These are phyloP conservation scores for Neofusicoccum kwambonambiense DNA, from an alignment of 2,329 filamentous ascomycete species.

Conservation along the genomic window DNA sequence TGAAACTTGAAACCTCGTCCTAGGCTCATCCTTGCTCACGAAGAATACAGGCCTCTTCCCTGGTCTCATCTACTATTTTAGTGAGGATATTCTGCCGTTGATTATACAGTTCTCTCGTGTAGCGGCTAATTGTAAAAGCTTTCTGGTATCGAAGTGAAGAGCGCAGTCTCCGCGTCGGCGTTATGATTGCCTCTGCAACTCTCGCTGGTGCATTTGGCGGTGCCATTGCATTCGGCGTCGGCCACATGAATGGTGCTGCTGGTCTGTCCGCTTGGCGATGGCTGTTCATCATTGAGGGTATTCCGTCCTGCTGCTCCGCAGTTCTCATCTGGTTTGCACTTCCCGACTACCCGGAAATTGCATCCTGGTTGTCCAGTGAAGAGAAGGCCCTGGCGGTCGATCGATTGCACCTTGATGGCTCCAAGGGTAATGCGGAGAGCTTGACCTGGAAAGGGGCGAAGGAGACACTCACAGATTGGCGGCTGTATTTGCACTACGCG, in stretches of 20 bases:
- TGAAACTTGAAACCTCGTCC: not conserved
- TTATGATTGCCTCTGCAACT: conserved; percentile 56
- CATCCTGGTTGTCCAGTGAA: conserved; percentile 44
- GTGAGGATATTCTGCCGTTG: conserved; percentile 23
- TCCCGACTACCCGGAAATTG: conserved; percentile 51
- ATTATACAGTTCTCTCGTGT: not conserved
- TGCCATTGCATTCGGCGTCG: conserved; percentile 53
- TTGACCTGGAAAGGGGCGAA: conserved; percentile 52
- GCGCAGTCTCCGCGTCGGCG: conserved; percentile 57
- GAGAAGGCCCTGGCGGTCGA: conserved; percentile 46
- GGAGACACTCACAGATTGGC: conserved; percentile 49
- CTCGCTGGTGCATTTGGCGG: conserved; percentile 55
- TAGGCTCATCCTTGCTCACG: not conserved
- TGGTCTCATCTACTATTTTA: conserved; percentile 49
- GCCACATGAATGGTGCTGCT: conserved; percentile 38
- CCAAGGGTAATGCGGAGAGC: conserved; percentile 38
- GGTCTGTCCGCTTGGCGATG: conserved; percentile 36
- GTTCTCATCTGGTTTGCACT: conserved; percentile 47
- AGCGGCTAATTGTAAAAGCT: conserved; percentile 23
- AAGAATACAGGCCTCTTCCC: conserved; percentile 23
- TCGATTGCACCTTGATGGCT: conserved; percentile 45
- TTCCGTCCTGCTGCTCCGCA: conserved; percentile 38
- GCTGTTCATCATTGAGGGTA: conserved; percentile 47
- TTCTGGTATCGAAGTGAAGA: conserved; percentile 59
- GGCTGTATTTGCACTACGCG: conserved; percentile 53